These are phyloP conservation scores for Boletales sp. DNA, from an alignment of 768 basidiomycete species.

Conservation along the genomic window DNA sequence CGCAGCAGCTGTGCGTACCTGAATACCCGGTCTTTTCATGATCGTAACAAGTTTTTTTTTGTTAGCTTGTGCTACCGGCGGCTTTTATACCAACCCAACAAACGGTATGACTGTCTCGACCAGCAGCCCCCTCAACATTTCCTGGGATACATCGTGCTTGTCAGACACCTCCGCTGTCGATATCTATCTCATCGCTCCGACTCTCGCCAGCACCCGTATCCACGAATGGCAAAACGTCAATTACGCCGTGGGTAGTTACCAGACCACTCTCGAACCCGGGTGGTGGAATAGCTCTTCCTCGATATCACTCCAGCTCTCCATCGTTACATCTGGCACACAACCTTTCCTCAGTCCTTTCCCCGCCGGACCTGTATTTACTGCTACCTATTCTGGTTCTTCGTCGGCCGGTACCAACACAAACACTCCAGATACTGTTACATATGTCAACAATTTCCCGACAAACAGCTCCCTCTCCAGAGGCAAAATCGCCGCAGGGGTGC, in stretches of 20 bases:
- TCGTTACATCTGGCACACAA: conserved; percentile 48
- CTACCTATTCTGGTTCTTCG: conserved; percentile 48
- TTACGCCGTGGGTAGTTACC: conserved; percentile 46
- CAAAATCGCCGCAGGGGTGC: conserved; percentile 59
- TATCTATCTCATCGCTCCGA: conserved; percentile 64
- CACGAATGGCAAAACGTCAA: conserved; percentile 57
- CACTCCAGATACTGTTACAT: conserved; percentile 33
- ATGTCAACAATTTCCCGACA: conserved; percentile 37
- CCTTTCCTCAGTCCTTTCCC: conserved; percentile 52
- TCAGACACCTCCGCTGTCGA: conserved; percentile 45
- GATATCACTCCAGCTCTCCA: conserved; percentile 53
- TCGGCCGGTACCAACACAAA: conserved; percentile 42
- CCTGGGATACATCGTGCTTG: conserved; percentile 66
- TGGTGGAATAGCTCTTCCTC: conserved; percentile 67
- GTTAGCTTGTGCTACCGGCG: conserved; percentile 52
- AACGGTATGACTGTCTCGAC: conserved; percentile 45
- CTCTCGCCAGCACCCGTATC: conserved; percentile 38
- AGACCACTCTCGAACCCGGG: conserved; percentile 48
- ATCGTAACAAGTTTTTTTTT: not conserved
- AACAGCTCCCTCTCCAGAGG: conserved; percentile 43
- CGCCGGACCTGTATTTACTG: conserved; percentile 67
- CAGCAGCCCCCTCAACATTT: conserved; percentile 47
- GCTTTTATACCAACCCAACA: conserved; percentile 58
- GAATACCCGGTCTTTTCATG: not conserved
- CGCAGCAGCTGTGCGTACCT: conserved; percentile 22